phyloP scores from a whole-genome alignment of 768 basidiomycete species.

The Austroboletus festivus region DNA sequence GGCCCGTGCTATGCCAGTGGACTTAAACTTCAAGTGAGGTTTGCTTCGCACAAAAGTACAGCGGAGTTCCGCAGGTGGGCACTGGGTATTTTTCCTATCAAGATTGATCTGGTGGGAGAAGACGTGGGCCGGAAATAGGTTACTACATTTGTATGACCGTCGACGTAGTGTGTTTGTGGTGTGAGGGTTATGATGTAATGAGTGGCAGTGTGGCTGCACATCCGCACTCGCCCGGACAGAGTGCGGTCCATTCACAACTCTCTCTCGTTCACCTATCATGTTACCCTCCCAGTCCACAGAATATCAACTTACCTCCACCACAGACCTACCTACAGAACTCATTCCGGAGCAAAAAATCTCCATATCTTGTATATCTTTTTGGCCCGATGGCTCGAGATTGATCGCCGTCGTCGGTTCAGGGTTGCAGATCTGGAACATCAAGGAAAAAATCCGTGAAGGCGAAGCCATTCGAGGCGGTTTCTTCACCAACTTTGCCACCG shows the following conservation, averaged over 20 bases:
- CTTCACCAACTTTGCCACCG: conserved; percentile 27
- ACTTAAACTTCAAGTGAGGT: no score
- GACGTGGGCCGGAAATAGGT: no score
- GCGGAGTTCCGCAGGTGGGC: no score
- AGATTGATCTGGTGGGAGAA: no score
- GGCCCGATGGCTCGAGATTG: conserved; percentile 24
- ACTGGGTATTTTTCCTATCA: no score
- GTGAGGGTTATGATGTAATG: conserved; percentile 16
- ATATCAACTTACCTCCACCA: neutral
- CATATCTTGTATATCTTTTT: conserved; percentile 22
- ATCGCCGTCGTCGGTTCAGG: conserved; percentile 26
- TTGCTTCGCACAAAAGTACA: no score
- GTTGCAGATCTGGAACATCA: conserved; percentile 25
- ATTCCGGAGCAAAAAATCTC: conserved; percentile 18
- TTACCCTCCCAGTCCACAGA: conserved; percentile 1
- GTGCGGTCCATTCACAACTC: conserved; percentile 7
- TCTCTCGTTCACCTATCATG: conserved; percentile 13
- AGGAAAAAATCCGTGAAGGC: conserved; percentile 18
- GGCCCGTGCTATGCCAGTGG: no score
- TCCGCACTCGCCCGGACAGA: conserved; percentile 1
- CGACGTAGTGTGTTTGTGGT: no score
- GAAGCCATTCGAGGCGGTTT: conserved; percentile 22
- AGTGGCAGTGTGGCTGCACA: conserved; percentile 12
- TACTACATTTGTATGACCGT: no score
- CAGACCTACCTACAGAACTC: conserved; percentile 12